These are phyloP conservation scores for Chalaropsis thielavioides DNA, from an alignment of 2,329 filamentous ascomycete species.

Conservation along the genomic window DNA sequence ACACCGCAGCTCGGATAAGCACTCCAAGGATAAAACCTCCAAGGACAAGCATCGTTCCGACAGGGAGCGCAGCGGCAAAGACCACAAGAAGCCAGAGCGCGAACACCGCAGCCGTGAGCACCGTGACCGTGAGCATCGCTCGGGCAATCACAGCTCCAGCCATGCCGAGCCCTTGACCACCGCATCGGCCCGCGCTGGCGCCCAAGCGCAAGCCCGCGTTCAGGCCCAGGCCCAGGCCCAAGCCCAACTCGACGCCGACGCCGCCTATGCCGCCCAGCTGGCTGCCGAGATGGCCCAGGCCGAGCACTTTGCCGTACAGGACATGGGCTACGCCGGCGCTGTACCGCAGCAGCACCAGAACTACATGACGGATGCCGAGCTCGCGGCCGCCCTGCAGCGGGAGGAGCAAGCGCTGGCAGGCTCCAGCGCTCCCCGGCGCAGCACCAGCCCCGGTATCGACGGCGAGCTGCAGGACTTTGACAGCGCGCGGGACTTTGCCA, in stretches of 20 bases:
- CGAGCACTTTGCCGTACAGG: not conserved
- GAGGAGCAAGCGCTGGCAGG: not conserved
- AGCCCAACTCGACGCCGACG: not conserved
- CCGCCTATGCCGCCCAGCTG: not conserved
- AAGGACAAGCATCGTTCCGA: not conserved
- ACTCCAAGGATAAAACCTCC: not conserved
- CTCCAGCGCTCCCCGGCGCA: not conserved
- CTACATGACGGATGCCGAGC: conserved; percentile 1
- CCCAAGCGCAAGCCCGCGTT: not conserved
- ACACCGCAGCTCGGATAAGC: not conserved
- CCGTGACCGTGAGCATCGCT: not conserved
- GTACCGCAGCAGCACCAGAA: not conserved
- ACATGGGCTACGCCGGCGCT: not conserved
- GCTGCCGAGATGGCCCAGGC: not conserved
- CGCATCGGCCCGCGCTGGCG: not conserved
- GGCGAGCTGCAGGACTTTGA: not conserved
- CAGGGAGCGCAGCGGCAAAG: not conserved
- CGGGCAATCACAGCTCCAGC: not conserved
- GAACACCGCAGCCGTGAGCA: not conserved
- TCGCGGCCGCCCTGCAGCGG: not conserved
- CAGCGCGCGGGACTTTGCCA: not conserved
- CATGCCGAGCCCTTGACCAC: not conserved
- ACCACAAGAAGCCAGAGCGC: not conserved
- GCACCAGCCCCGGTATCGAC: not conserved
- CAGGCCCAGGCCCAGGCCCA: not conserved